Evolutionary conservation across 768 basidiomycete species (phyloP), one percentile per base, ranked within the genome.

Genomic region (Suillus placidus): DNA sequence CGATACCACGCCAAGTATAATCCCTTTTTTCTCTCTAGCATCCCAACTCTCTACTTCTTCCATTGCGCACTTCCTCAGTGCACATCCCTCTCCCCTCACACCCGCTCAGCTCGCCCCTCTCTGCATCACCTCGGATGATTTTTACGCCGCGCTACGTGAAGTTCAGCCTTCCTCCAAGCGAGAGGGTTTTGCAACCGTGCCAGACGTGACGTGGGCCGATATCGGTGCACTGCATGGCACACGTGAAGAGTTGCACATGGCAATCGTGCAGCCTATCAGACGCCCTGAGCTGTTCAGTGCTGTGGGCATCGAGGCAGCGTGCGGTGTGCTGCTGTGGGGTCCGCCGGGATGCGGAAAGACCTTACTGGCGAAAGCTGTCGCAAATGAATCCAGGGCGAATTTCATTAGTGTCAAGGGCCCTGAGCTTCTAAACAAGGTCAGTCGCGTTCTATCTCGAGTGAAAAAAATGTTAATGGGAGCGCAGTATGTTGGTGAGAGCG

Each of bases 281-380:
- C 81, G 93, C 38, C 97, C 97, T 0, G 94, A 95, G 72, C 75
- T 99, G 3, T 99, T 99, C 78, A 87, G 79, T 55, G 85, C 85
- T 12, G 92, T 98, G 1, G 97, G 97, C 7, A 95, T 99, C 67
- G 88, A 90, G 37, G 93, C 94, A 0, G 88, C 94, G 0, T 95
- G 94, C 72, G 97, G 97, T 0, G 97, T 99, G 3, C 80, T 99
- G 40, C 79, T 99, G n/a, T 99, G 97, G 97, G 97, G 97, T 37
- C 97, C 97, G 32, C 97, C 97, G 0, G 97, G 97, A 12, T 99
- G 97, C 73, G 97, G 97, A 6, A 99, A 99, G 80, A 99, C 97
- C 0, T 74, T 99, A 35, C 81, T 99, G n/a, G 97, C 97, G 0
- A 99, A 98, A 75, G 97, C 97, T 0, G 97, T 99, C 6, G 97